Evolutionary conservation across 2,329 filamentous ascomycete genomes (phyloP), one percentile per base, ranked within the genome.

Genomic region (Acephala macrosclerotiorum): DNA sequence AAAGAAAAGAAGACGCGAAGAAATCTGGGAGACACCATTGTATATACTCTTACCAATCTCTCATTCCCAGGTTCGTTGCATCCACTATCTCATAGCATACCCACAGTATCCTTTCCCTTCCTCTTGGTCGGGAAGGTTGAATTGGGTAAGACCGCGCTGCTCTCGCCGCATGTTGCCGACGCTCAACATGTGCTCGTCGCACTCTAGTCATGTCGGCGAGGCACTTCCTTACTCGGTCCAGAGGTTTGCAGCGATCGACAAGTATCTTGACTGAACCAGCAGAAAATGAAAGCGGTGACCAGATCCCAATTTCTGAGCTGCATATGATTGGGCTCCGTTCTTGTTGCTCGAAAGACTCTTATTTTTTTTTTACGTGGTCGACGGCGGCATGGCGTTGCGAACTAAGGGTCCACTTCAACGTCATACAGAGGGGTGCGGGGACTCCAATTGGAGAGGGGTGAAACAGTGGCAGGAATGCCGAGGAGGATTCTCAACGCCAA

Each of bases 391-490:
- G 61, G 63, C 61, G 60, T 22, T 45, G 42, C 22, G 6, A 57
- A 55, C n/a, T n/a, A 60, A 57, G 62, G 65, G 55, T 42, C 63
- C 53, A 20, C 53, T 58, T 5, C 49, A 64, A 64, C 67, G 68
- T 70, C 68, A 70, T 66, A 35, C 7, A 3, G 33, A 20, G 60
- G 53, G 61, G 38, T 68, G 68, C 66, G 66, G 65, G 63, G 65
- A 66, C 63, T 68, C 62, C 65, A 65, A 70, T 68, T 70, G 63
- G 65, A 68, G 64, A 63, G 63, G n/a, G 60, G 56, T 49, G 36
- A 64, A 58, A 33, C 40, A 60, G 29, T 25, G 57, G 60, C 38
- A 55, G 36, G 57, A 62, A 61, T 40, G 62, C 57, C 62, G 60
- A 63, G 51, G 18, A 4, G 38, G 33, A 47, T 40, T 56, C n/a